Evolutionary conservation across 2,329 filamentous ascomycete genomes (phyloP).

Genomic region (Bipolaris cookei): DNA sequence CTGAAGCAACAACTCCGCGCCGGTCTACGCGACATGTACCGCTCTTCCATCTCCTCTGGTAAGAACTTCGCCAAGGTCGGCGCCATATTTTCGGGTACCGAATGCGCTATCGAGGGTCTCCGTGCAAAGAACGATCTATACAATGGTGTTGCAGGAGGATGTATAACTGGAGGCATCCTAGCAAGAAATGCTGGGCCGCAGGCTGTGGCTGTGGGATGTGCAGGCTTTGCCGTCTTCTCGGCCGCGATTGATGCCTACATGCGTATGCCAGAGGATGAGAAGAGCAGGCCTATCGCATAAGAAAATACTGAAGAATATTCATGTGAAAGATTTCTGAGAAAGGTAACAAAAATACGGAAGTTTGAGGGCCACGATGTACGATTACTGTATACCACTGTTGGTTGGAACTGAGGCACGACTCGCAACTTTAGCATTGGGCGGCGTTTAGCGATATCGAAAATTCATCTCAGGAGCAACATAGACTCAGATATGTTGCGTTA

Average conservation of each 20-base stretch:
- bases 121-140: conserved; percentile 91
- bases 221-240: conserved; percentile 91
- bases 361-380: conserved; percentile 14
- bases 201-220: conserved; percentile 85
- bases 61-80: conserved; percentile 96
- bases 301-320: not conserved
- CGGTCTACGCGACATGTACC: conserved; percentile 95
- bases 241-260: conserved; percentile 92
- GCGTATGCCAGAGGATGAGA: conserved; percentile 56
- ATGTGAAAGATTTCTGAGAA: not conserved
- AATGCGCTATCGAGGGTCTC: conserved; percentile 92
- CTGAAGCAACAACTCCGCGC: conserved; percentile 80
- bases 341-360: too few relatives aligned
- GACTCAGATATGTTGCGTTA: not conserved
- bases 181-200: conserved; percentile 88
- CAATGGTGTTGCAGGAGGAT: conserved; percentile 88
- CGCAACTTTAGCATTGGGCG: conserved; percentile 31
- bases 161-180: conserved; percentile 86
- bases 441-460: conserved; percentile 19
- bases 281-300: conserved; percentile 49
- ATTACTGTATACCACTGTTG: conserved; percentile 23
- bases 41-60: conserved; percentile 78
- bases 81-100: conserved; percentile 87
- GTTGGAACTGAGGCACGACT: conserved; percentile 6
- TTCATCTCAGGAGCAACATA: not conserved